Evolutionary conservation across 441 rosid genomes (phyloP), one percentile per base, ranked within the genome.

Genomic region (Populus hybrid): DNA sequence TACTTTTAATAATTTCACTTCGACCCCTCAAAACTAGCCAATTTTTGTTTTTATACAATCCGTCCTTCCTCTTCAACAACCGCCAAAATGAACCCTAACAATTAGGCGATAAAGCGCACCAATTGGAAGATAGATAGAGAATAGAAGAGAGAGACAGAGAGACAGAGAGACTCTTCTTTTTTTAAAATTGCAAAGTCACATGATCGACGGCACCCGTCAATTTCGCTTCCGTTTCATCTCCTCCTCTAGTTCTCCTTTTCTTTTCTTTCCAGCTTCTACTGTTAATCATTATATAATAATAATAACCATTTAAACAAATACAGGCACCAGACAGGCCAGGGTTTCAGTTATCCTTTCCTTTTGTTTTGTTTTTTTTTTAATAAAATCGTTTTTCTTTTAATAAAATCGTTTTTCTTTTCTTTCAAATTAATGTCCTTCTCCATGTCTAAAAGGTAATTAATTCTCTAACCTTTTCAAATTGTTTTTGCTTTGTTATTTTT

Each of bases 371-470:
- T n/a, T n/a, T n/a, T n/a, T n/a, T n/a, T n/a, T n/a, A n/a, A n/a
- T n/a, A n/a, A n/a, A n/a, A n/a, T n/a, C n/a, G n/a, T n/a, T n/a
- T n/a, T n/a, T n/a, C n/a, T 28, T 28, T 28, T 28, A 28, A 28
- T 28, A 28, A 28, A 28, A 28, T 28, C 30, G 30, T 28, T 28
- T 28, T 28, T 3, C 30, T 28, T 28, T 28, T 28, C 30, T 28
- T 28, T 28, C 30, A 28, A 28, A 28, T 28, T 28, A 28, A 28
- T 28, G 2, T 28, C 30, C 2, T 28, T 61, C 76, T 67, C 76
- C 80, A 87, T 87, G 85, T 81, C 85, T 59, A 83, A 81, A 77
- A 79, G 86, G 87, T 86, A 18, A 69, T 32, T 35, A n/a, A n/a
- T 69, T 35, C 24, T 69, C 21, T 69, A 35, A 11, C 72, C 72